Percentiles rank a stretch among this genome's conserved stretches.
These are phyloP conservation scores for Dactylorhiza incarnata DNA, from an alignment of 106 monocot genomes.

Conservation along the genomic window DNA sequence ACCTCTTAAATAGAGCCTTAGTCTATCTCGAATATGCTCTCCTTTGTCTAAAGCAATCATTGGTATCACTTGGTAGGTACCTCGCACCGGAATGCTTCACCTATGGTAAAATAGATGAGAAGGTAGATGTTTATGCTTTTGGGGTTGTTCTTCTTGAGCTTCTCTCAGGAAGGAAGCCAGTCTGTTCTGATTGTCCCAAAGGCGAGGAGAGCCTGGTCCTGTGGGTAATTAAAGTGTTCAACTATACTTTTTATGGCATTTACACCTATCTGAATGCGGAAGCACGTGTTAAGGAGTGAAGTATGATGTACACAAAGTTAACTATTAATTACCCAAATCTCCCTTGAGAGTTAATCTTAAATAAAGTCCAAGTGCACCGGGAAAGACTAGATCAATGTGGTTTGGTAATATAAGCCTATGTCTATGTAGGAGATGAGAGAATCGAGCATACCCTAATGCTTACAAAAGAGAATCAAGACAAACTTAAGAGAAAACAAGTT, in stretches of 20 bases:
- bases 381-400: too few species aligned
- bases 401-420: too few species aligned
- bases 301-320: too few species aligned
- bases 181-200: conserved; percentile 37
- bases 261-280: too few species aligned
- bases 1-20: not conserved
- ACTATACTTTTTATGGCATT: not conserved
- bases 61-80: conserved; percentile 32
- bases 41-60: not conserved
- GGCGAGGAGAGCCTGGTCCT: conserved; percentile 70
- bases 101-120: conserved; percentile 72
- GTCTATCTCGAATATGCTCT: not conserved
- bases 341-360: too few species aligned
- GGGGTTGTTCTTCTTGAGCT: conserved; percentile 93
- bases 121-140: conserved; percentile 85
- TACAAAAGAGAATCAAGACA: too few species aligned
- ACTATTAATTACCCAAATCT: too few species aligned
- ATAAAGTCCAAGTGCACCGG: too few species aligned
- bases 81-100: conserved; percentile 88
- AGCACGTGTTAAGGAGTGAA: too few species aligned
- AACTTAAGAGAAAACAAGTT: too few species aligned
- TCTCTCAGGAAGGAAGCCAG: conserved; percentile 71
- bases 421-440: too few species aligned
- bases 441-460: too few species aligned
- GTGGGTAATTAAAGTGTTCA: conserved; percentile 44